Conservation (phyloP, 805 yeast genomes). For the Saccharomycopsis fermentans region DNA sequence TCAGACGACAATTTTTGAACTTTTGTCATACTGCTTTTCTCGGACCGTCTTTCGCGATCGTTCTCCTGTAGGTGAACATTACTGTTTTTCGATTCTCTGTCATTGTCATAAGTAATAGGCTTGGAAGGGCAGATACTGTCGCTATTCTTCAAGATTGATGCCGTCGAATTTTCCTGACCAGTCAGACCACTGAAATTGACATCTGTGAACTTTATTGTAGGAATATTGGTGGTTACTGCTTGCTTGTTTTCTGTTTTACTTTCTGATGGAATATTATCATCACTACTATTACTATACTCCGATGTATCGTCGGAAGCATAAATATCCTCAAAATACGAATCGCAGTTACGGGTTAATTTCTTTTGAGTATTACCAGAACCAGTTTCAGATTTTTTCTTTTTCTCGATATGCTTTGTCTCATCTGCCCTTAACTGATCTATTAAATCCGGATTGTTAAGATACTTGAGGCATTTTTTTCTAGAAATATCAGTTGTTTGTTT, state of each 20-base stretch:
- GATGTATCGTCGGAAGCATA: not conserved
- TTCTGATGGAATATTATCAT: not conserved
- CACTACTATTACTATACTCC: not conserved
- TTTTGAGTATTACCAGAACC: not conserved
- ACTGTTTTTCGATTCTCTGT: no score
- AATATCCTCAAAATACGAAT: not conserved
- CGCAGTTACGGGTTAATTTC: not conserved
- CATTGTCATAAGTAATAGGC: no score
- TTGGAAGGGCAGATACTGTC: no score
- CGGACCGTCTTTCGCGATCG: no score
- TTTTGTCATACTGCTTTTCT: not conserved
- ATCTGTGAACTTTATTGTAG: not conserved
- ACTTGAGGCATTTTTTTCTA: not conserved
- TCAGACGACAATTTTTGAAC: not conserved
- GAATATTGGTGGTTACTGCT: not conserved
- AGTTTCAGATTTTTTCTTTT: not conserved
- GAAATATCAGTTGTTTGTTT: not conserved
- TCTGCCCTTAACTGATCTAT: not conserved
- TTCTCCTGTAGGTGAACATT: no score
- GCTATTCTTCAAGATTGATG: no score
- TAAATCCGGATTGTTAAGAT: not conserved
- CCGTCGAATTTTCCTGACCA: no score
- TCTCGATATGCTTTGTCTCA: not conserved
- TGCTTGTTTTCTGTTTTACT: not conserved
- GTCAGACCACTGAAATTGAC: not conserved